Evolutionary conservation across 2,329 filamentous ascomycete genomes (phyloP), one percentile per base, ranked within the genome.

Genomic region (Dothideomycetidae sp.): DNA sequence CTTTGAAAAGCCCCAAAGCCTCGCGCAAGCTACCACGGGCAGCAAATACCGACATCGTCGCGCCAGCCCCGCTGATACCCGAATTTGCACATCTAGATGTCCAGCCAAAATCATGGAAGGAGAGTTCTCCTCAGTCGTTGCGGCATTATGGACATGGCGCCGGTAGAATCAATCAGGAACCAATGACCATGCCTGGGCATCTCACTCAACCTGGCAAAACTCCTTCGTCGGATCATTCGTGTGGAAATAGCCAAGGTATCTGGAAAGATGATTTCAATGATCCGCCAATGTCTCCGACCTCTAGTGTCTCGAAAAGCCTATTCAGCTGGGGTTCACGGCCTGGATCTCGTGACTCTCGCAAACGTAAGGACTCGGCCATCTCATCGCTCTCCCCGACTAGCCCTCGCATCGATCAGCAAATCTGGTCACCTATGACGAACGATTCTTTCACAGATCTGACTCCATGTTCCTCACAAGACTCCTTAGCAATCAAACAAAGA

Each of bases 401-500:
- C 44, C 48, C 31, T 15, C 42, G 10, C 41, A 47, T 23, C 37
- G 40, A 3, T 39, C 44, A 5, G 46, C 21, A 45, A 7, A 40
- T 47, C 12, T 46, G 47, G 26, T 15, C 34, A 12, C 29, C 38
- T 12, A 40, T 28, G 44, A 16, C 19, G n/a, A 42, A 40, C 2
- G 31, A 15, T 3, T 41, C n/a, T n/a, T n/a, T n/a, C n/a, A 7
- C 21, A 26, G n/a, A 26, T 26, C 21, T 26, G 7, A 7, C 21
- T 30, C 4, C 39, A 32, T 11, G 26, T 50, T 13, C 56, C 54
- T 19, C 46, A 53, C 5, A 50, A 48, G 29, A 50, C 53, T 93
- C 49, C 67, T 77, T 5, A 73, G 79, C 46, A 76, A 75, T 39
- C 75, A 75, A 10, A 92, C 83, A 55, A 66, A 71, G 1, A 65